Conservation (phyloP, 441 rosid species). For the Erodium moschatum region DNA sequence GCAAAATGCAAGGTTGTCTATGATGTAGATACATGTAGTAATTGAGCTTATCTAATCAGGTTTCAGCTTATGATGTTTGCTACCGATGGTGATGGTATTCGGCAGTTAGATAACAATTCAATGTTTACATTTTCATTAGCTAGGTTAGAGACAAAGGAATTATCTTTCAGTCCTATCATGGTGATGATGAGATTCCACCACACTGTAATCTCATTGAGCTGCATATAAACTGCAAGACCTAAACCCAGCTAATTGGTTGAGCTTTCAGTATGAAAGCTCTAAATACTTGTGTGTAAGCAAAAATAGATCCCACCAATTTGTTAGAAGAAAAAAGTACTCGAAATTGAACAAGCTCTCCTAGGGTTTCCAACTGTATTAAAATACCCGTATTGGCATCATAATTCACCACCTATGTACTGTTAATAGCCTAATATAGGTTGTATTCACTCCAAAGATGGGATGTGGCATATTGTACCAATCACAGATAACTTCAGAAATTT, state of each 20-base stretch:
- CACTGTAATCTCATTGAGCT: neutral
- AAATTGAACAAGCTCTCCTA: neutral
- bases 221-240: neutral
- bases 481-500: neutral
- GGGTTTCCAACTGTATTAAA: neutral
- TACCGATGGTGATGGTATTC: neutral
- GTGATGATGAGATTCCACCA: neutral
- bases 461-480: neutral
- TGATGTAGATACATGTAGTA: conserved; percentile 3
- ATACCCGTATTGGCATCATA: neutral
- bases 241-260: neutral
- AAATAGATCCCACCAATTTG: neutral
- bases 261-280: neutral
- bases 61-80: neutral
- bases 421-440: neutral
- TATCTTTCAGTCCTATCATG: neutral
- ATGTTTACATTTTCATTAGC: neutral
- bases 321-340: neutral
- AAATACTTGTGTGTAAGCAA: neutral
- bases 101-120: neutral
- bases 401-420: neutral
- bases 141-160: too few species aligned
- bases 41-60: conserved; percentile 3
- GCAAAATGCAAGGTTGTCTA: conserved; percentile 15
- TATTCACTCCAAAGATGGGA: neutral